phyloP scores from a whole-genome alignment of 805 yeast species.

The Suhomyces sp. region DNA sequence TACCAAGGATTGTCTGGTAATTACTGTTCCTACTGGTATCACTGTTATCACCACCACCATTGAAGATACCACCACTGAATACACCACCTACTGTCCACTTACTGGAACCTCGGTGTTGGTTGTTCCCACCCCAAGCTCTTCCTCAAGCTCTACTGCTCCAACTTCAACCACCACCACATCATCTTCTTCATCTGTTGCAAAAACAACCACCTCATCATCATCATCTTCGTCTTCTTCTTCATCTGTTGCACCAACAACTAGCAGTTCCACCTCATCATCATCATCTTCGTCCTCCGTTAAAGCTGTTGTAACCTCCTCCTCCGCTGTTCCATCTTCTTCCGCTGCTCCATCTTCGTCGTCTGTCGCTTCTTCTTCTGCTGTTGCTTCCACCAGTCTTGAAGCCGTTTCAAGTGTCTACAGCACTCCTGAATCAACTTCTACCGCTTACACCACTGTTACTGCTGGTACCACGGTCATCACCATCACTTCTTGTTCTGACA shows the following conservation, averaged over 20 bases:
- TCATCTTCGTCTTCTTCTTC: constrained; percentile 1
- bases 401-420: neutral
- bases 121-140: neutral
- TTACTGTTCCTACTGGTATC: constrained; percentile 7
- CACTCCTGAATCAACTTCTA: neutral
- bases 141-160: neutral
- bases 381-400: neutral
- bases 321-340: constrained; percentile 1
- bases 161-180: constrained; percentile 2
- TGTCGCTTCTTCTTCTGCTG: constrained; percentile 1
- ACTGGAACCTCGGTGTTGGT: constrained; percentile 1
- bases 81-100: constrained; percentile 20
- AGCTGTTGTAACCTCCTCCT: neutral
- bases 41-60: constrained; percentile 12
- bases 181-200: neutral
- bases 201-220: constrained; percentile 1
- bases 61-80: constrained; percentile 8
- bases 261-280: neutral
- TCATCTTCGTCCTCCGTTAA: constrained; percentile 1
- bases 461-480: constrained; percentile 28
- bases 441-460: constrained; percentile 6
- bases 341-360: neutral
- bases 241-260: constrained; percentile 1
- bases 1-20: constrained; percentile 3
- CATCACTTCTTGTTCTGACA: constrained; percentile 38